phyloP scores from a whole-genome alignment of 345 rosid genomes.

The Mercurialis annua region DNA sequence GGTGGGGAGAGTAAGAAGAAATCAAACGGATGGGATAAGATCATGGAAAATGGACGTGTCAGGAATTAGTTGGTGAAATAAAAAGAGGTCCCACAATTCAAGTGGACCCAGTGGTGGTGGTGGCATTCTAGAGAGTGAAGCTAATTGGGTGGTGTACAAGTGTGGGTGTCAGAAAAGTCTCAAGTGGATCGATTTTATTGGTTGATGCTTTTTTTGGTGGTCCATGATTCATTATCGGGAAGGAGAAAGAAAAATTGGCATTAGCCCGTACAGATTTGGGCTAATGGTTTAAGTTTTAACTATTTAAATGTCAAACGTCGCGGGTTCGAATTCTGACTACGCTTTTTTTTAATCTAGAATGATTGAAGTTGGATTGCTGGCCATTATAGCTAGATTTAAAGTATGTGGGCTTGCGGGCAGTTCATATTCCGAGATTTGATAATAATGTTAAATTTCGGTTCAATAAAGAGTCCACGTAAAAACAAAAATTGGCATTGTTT shows the following conservation, averaged over 20 bases:
- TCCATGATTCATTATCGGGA: constrained; percentile 17
- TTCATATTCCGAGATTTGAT: too few relatives aligned
- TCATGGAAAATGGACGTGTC: constrained; percentile 25
- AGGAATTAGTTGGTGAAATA: not conserved
- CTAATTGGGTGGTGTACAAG: constrained; percentile 12
- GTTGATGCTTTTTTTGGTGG: constrained; percentile 13
- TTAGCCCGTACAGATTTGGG: too few relatives aligned
- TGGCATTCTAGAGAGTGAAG: not conserved
- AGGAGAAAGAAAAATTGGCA: not conserved
- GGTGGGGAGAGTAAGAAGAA: constrained; percentile 1
- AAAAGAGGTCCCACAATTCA: constrained; percentile 9
- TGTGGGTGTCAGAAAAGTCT: constrained; percentile 18
- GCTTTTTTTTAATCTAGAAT: too few relatives aligned
- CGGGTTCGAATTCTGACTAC: too few relatives aligned
- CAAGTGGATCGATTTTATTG: constrained; percentile 25
- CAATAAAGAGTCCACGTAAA: too few relatives aligned
- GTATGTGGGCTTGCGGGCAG: too few relatives aligned
- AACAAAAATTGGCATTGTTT: not conserved
- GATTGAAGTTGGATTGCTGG: too few relatives aligned
- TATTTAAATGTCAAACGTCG: too few relatives aligned
- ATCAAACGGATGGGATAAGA: constrained; percentile 31
- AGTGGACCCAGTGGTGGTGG: constrained; percentile 25
- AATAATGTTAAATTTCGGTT: too few relatives aligned
- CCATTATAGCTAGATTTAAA: too few relatives aligned
- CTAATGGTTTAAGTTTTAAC: too few relatives aligned